Evolutionary conservation across 805 yeast species (phyloP), one percentile per base, ranked within the genome.

Genomic region (Lachancea nothofagi): DNA sequence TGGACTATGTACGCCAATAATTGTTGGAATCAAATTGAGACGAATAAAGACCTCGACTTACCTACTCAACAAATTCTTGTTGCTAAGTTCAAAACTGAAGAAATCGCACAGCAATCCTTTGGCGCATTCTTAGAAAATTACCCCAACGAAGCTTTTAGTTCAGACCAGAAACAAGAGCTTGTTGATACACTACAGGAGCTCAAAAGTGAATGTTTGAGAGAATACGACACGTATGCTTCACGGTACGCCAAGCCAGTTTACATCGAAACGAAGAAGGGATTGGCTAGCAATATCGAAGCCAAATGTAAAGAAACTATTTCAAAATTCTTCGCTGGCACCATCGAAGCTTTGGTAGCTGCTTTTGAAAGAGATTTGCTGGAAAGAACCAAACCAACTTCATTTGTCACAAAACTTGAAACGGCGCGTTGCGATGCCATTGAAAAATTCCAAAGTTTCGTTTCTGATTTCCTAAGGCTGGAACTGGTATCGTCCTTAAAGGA

Each of bases 31-130:
- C 96, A 87, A 62, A 93, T 93, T 53, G 95, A 87, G 59, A 71
- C 74, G 45, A 93, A 93, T 65, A 89, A 87, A 62, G 98, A 93
- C 59, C 74, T 93, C 47, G 98, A 93, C 64, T 71, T 93, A 48
- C 98, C 98, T 20, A 89, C 97, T 2, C 98, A 93, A 57, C 98
- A 93, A 61, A 84, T 86, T 23, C 69, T 93, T 44, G 97, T 93
- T 18, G 95, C 98, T 6, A 77, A 93, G 52, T 90, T 87, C 65
- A 79, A 95, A 55, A 90, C 97, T 60, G 95, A 88, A 55, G 97
- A 93, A 61, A 84, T 93, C 34, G 72, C 82, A 17, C 64, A 69
- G 30, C 70, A 69, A 34, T 71, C 78, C 3, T 74, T 70, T 53
- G 64, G 66, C 13, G 61, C 62, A 13, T 76, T 76, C 50, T 65